Evolutionary conservation across 2,329 filamentous ascomycete genomes (phyloP).

Genomic region (Colletotrichum neosansevieriae): DNA sequence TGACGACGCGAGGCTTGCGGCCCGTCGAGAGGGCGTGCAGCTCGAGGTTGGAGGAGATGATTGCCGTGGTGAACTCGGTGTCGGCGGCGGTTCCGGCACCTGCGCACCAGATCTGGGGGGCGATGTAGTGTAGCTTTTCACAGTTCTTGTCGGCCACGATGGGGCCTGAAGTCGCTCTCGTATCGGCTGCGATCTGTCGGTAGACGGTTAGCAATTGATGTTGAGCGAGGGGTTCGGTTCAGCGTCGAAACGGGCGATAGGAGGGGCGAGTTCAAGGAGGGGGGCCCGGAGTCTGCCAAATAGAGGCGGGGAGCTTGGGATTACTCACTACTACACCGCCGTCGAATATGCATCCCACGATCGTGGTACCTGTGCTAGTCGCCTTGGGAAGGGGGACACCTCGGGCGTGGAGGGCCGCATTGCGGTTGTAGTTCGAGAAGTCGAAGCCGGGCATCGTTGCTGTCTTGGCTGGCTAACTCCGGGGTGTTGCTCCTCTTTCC

Average conservation of each 20-base stretch:
- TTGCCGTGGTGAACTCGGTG: conserved; percentile 97
- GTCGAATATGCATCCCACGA: conserved; percentile 96
- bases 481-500: background rate
- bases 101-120: conserved; percentile 98
- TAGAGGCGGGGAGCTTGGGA: conserved; percentile 42
- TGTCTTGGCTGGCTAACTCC: conserved; percentile 30
- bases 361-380: conserved; percentile 98
- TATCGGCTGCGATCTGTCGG: conserved; percentile 91
- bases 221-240: background rate
- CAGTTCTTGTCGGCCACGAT: conserved; percentile 99
- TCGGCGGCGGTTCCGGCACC: conserved; percentile 97
- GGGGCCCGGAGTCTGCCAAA: background rate
- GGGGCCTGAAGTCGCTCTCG: conserved; percentile 93
- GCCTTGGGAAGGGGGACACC: conserved; percentile 97
- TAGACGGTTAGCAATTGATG: conserved; percentile 15
- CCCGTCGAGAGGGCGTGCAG: conserved; percentile 96
- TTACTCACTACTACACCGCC: conserved; percentile 88
- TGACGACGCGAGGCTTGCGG: conserved; percentile 96
- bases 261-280: background rate
- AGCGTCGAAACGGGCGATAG: conserved; percentile 33
- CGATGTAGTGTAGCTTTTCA: conserved; percentile 99
- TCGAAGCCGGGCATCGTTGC: conserved; percentile 93
- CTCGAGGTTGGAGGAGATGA: conserved; percentile 99
- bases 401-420: conserved; percentile 92
- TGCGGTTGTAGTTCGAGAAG: conserved; percentile 99